Evolutionary conservation across 2,329 filamentous ascomycete species (phyloP), one percentile per base, ranked within the genome.

Genomic region (Neophaeococcomyces aloes): DNA sequence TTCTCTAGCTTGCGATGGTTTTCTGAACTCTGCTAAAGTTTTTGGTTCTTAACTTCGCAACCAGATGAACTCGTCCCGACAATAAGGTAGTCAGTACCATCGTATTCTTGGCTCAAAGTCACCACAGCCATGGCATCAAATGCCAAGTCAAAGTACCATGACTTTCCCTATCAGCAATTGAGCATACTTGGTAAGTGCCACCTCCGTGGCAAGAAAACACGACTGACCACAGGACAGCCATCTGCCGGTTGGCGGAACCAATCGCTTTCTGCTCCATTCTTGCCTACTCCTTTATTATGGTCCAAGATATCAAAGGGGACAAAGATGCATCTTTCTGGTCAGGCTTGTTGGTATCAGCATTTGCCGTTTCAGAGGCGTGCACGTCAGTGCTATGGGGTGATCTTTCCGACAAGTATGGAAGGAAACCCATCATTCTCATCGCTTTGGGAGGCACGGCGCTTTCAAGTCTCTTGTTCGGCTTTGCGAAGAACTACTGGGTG

Each of bases 201-300:
- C 10, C 23, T 27, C 5, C 23, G 10, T 27, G 5, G 23, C 23
- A 27, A 27, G 23, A 6, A 5, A 6, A 27, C 5, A 27, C 23
- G 23, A 27, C 23, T 27, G 10, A 27, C 23, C 23, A 6, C 23
- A 27, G 5, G 23, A 27, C 5, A 67, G 65, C 65, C 49, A 64
- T 68, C 61, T 68, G 65, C 48, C 65, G 65, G 38, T 65, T 68
- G 51, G 65, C 65, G 13, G 65, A 68, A 53, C 65, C 65, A 38
- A 67, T 68, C 50, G 65, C 65, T 27, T 67, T 68, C 61, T 65
- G 63, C 51, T 68, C 65, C 7, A 68, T 68, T 52, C 57, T 67
- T 33, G 63, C 65, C 29, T 68, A 68, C 53, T 65, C 63, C 3
- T 68, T 61, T 47, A 57, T 61, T 4, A 67, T 68, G 65, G 64